A percentile compares a stretch with the other conserved stretches of the same genome.
Evolutionary conservation across 2,329 filamentous ascomycete species (phyloP).

Genomic region (Pseudofabraea citricarpa): DNA sequence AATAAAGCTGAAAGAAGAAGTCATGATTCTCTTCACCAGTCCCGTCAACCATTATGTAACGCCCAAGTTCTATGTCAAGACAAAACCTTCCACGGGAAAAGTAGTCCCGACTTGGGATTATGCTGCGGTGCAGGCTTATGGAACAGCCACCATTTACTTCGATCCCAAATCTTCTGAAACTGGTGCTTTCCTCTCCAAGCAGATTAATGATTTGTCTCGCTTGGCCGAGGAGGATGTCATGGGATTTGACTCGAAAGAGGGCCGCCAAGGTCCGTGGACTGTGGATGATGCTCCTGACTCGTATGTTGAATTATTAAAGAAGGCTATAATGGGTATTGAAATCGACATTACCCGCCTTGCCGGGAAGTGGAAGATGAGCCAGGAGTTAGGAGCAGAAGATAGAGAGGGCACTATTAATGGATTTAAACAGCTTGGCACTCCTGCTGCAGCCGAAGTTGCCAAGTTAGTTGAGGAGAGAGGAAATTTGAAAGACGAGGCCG

Average conservation of each 20-base stretch:
- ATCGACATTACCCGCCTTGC: slow-evolving; percentile 49
- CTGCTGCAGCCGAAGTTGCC: slow-evolving; percentile 31
- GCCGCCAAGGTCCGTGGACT: slow-evolving; percentile 42
- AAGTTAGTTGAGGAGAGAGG: slow-evolving; percentile 27
- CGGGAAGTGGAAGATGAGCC: slow-evolving; percentile 65
- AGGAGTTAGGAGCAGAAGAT: slow-evolving; percentile 50
- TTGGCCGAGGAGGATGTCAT: slow-evolving; percentile 51
- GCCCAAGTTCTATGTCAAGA: slow-evolving; percentile 62
- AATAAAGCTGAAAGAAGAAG: slow-evolving; percentile 43
- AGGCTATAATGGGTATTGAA: slow-evolving; percentile 56
- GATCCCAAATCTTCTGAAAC: slow-evolving; percentile 43
- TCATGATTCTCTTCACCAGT: slow-evolving; percentile 58
- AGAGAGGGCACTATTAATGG: slow-evolving; percentile 52
- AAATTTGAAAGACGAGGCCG: not conserved
- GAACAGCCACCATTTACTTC: slow-evolving; percentile 47
- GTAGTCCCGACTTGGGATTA: slow-evolving; percentile 72
- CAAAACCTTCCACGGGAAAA: slow-evolving; percentile 59
- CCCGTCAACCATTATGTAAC: slow-evolving; percentile 60
- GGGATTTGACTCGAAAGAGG: slow-evolving; percentile 39
- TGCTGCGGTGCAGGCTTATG: slow-evolving; percentile 59
- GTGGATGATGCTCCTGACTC: slow-evolving; percentile 50
- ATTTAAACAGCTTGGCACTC: slow-evolving; percentile 40
- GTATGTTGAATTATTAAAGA: slow-evolving; percentile 53
- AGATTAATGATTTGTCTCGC: slow-evolving; percentile 47
- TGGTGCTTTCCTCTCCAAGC: slow-evolving; percentile 40